Evolutionary conservation across 139 green algal species (phyloP).

Genomic region (Micractinium sp.): DNA sequence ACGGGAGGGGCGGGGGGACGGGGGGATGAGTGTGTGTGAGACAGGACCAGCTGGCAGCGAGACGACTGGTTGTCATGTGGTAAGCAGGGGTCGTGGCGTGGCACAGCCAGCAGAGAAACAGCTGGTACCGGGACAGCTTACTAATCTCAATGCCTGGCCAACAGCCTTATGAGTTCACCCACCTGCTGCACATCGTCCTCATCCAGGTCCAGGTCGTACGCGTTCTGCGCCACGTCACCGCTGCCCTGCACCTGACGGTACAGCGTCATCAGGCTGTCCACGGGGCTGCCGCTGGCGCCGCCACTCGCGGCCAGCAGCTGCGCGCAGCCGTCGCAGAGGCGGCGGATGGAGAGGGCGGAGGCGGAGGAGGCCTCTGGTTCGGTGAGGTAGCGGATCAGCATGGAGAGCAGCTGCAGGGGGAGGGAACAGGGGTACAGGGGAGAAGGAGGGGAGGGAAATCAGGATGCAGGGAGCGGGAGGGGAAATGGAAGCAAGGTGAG

Average conservation of each 20-base stretch:
- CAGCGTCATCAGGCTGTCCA: constrained; percentile 65
- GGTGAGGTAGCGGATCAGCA: constrained; percentile 49
- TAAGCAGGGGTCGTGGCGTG: too few species aligned
- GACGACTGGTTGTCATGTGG: too few species aligned
- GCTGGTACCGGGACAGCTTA: neutral
- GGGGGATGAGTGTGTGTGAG: neutral
- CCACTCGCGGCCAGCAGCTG: constrained; percentile 43
- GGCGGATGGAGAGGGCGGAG: constrained; percentile 59
- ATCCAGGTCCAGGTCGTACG: constrained; percentile 34
- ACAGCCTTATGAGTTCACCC: neutral
- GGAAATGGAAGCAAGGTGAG: too few species aligned
- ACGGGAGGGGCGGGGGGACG: too few species aligned
- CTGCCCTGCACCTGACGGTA: constrained; percentile 64
- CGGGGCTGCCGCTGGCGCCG: neutral
- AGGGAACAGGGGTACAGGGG: neutral
- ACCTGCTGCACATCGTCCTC: constrained; percentile 61
- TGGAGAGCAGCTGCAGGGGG: constrained; percentile 48
- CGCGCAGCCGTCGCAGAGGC: constrained; percentile 70
- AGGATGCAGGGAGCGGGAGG: too few species aligned
- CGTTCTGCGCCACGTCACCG: constrained; percentile 37
- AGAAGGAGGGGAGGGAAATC: neutral
- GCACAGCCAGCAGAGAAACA: too few species aligned
- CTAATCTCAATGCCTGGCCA: too few species aligned
- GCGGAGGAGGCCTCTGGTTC: constrained; percentile 43
- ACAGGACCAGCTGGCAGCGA: too few species aligned